A percentile compares a stretch with the other conserved stretches of the same genome.
phyloP scores from a whole-genome alignment of 2,329 filamentous ascomycete genomes.

The Calonectria montana region DNA sequence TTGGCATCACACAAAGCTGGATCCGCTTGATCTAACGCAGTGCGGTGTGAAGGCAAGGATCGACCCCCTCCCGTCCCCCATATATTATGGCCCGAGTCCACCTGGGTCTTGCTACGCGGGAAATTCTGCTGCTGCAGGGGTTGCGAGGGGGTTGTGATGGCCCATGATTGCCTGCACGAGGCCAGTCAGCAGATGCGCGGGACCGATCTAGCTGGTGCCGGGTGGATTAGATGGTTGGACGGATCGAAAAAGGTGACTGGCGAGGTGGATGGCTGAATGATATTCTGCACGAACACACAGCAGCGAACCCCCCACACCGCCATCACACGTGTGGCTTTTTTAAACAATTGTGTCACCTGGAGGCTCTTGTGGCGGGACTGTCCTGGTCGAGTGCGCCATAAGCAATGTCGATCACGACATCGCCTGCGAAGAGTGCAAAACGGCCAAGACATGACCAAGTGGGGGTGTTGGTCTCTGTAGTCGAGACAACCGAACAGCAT shows the following conservation, averaged over 20 bases:
- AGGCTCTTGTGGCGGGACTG: constrained; percentile 13
- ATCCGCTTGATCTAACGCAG: constrained; percentile 40
- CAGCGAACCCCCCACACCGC: neutral
- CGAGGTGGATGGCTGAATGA: neutral
- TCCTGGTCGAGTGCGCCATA: constrained; percentile 33
- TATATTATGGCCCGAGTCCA: constrained; percentile 24
- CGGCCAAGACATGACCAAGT: constrained; percentile 28
- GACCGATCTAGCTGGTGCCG: constrained; percentile 6
- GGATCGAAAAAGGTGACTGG: neutral
- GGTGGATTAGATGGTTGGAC: neutral
- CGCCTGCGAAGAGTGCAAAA: constrained; percentile 26
- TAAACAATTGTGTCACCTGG: neutral
- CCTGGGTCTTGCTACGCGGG: neutral
- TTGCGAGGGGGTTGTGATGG: neutral
- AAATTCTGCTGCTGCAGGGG: neutral
- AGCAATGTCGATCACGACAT: constrained; percentile 41
- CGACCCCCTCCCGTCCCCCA: constrained; percentile 26
- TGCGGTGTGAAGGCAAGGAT: constrained; percentile 35
- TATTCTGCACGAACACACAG: neutral
- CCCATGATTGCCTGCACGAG: constrained; percentile 10
- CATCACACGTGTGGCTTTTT: neutral
- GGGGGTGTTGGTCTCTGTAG: constrained; percentile 20
- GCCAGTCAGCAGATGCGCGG: constrained; percentile 1
- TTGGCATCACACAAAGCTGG: constrained; percentile 39
- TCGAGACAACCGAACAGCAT: neutral